Conservation (phyloP, 345 rosid species). For the Brassica incana region DNA sequence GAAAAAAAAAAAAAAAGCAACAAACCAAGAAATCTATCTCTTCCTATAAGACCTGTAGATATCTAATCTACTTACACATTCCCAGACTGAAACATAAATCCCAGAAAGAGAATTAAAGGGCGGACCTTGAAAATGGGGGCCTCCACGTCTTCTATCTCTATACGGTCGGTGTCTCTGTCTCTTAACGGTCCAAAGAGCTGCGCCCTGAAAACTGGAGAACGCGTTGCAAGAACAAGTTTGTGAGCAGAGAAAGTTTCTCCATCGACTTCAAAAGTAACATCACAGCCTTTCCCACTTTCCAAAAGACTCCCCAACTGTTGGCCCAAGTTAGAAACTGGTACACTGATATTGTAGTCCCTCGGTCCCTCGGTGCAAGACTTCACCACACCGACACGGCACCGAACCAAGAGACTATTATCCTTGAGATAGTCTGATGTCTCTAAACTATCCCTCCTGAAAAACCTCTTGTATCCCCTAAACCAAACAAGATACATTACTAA, state of each 20-base stretch:
- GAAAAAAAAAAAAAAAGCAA: slow-evolving; percentile 43
- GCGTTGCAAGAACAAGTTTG: slow-evolving; percentile 66
- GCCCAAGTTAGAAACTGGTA: slow-evolving; percentile 61
- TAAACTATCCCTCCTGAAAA: slow-evolving; percentile 61
- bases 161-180: slow-evolving; percentile 50
- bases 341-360: slow-evolving; percentile 50
- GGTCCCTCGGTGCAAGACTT: slow-evolving; percentile 69
- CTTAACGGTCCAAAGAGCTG: slow-evolving; percentile 76
- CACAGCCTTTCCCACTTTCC: slow-evolving; percentile 58
- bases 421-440: slow-evolving; percentile 73
- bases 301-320: slow-evolving; percentile 58
- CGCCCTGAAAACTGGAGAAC: slow-evolving; percentile 81
- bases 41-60: slow-evolving; percentile 38
- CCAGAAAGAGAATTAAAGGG: background rate
- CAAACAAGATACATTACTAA: slow-evolving; percentile 19
- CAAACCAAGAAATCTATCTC: slow-evolving; percentile 50
- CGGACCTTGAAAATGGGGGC: slow-evolving; percentile 69
- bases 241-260: slow-evolving; percentile 66
- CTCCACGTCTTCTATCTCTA: slow-evolving; percentile 62
- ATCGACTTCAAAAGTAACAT: slow-evolving; percentile 64
- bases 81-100: background rate
- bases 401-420: slow-evolving; percentile 63
- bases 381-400: slow-evolving; percentile 82
- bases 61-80: slow-evolving; percentile 26
- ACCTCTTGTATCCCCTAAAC: slow-evolving; percentile 85